phyloP scores from a whole-genome alignment of 768 basidiomycete genomes.

The Calocera viscosa region DNA sequence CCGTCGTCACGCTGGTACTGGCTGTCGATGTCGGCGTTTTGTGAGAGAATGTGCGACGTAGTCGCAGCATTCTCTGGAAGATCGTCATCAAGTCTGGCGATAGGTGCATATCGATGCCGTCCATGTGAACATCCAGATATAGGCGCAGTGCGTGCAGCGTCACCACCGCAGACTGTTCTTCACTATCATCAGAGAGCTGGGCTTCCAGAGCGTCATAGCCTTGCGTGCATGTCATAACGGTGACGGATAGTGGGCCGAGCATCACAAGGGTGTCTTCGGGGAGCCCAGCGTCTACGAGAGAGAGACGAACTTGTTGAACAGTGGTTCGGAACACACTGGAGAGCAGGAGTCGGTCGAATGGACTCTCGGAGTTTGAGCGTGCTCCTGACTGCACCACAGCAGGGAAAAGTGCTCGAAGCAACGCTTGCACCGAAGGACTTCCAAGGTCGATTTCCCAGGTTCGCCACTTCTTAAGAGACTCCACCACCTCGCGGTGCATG shows the following conservation, averaged over 20 bases:
- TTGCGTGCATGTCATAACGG: neutral
- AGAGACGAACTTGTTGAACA: neutral
- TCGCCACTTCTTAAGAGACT: constrained; percentile 4
- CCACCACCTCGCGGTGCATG: neutral
- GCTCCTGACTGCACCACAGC: neutral
- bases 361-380: neutral
- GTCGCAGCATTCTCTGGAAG: neutral
- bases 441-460: constrained; percentile 11
- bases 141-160: neutral
- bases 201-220: neutral
- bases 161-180: neutral
- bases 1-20: neutral
- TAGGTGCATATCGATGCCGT: neutral
- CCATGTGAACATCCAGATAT: neutral
- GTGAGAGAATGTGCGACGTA: neutral
- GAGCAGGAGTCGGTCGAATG: neutral
- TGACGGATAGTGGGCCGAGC: neutral
- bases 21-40: neutral
- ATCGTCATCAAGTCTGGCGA: neutral
- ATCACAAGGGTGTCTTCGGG: neutral
- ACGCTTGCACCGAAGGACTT: neutral
- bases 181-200: neutral
- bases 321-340: neutral
- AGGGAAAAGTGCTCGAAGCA: constrained; percentile 3
- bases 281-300: neutral